These are phyloP conservation scores for Danielozyma ontarioensis DNA, from an alignment of 805 yeast genomes.

Conservation along the genomic window DNA sequence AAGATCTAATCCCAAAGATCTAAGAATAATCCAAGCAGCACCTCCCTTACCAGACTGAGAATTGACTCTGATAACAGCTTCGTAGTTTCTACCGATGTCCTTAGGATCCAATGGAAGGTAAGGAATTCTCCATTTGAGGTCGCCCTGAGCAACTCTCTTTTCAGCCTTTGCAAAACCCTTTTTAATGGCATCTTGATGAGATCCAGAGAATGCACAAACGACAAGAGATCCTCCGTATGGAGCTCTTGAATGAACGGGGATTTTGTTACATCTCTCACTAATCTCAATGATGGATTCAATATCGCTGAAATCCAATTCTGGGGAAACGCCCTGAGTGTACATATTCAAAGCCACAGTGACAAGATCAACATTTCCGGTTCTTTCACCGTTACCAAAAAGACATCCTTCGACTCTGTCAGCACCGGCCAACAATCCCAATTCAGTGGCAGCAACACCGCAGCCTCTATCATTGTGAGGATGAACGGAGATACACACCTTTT, in stretches of 20 bases:
- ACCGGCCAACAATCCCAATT: conserved; percentile 75
- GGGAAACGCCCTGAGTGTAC: conserved; percentile 74
- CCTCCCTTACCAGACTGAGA: conserved; percentile 90
- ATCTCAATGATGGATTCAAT: conserved; percentile 61
- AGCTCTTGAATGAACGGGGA: conserved; percentile 72
- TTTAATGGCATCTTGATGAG: conserved; percentile 87
- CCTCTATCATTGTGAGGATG: conserved; percentile 87
- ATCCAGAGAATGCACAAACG: conserved; percentile 78
- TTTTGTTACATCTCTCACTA: conserved; percentile 75
- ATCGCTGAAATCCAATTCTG: conserved; percentile 67
- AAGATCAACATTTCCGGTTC: conserved; percentile 82
- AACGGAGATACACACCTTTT: conserved; percentile 65
- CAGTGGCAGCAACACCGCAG: conserved; percentile 86
- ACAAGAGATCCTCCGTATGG: conserved; percentile 82
- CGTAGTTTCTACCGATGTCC: conserved; percentile 85
- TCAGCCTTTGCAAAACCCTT: conserved; percentile 62
- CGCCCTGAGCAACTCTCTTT: conserved; percentile 29
- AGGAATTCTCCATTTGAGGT: conserved; percentile 64
- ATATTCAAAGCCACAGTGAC: conserved; percentile 73
- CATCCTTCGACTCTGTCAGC: conserved; percentile 89
- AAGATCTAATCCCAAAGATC: conserved; percentile 70
- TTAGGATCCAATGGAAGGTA: conserved; percentile 81
- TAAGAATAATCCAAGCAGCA: conserved; percentile 79
- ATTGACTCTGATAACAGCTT: conserved; percentile 85
- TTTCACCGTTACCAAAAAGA: conserved; percentile 80